A percentile compares a stretch with the other conserved stretches of the same genome.
phyloP scores from a whole-genome alignment of 768 basidiomycete species.

The Podaxis sp. region DNA sequence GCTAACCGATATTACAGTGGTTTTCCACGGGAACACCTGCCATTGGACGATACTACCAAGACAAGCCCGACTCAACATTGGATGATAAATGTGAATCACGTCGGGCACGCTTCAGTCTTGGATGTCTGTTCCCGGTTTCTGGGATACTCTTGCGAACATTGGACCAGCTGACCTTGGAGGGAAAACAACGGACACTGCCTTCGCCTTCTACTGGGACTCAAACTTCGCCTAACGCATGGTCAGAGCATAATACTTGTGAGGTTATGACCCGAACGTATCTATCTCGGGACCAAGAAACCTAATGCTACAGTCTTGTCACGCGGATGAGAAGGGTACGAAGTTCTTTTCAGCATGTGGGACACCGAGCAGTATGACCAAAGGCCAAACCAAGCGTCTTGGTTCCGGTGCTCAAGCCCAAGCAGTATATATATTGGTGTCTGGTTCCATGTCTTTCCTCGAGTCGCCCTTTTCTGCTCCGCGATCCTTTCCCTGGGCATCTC shows the following conservation, averaged over 20 bases:
- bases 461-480: not conserved
- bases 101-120: not conserved
- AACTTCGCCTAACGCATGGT: not conserved
- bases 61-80: not conserved
- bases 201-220: slow-evolving; percentile 5
- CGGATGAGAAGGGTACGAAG: slow-evolving; percentile 1
- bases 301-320: not conserved
- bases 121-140: not conserved
- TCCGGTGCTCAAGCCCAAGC: not conserved
- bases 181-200: not conserved
- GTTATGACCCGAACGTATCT: not conserved
- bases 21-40: not conserved
- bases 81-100: not conserved
- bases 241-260: not conserved
- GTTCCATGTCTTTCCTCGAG: not conserved
- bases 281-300: slow-evolving; percentile 2
- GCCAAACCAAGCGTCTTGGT: not conserved
- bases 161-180: slow-evolving; percentile 8
- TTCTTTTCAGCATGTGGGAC: slow-evolving; percentile 11
- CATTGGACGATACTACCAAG: not conserved
- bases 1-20: not conserved
- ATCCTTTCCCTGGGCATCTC: not conserved
- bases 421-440: not conserved
- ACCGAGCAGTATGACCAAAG: not conserved
- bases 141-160: not conserved